A percentile compares a stretch with the other conserved stretches of the same genome.
Evolutionary conservation across 495 filamentous ascomycete species (phyloP).

Genomic region (Annulohypoxylon nitens): DNA sequence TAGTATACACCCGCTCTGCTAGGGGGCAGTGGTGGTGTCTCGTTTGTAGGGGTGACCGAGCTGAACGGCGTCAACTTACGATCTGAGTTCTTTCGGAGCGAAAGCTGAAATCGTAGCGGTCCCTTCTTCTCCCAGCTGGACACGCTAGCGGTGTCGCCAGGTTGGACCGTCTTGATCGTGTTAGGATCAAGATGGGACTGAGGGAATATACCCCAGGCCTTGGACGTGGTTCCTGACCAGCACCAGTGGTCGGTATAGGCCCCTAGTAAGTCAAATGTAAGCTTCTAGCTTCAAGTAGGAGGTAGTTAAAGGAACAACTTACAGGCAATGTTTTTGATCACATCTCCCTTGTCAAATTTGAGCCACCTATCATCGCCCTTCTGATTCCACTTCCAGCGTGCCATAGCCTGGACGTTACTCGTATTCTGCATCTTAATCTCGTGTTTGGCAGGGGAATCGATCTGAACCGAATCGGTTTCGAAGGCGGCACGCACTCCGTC

Average conservation of each 20-base stretch:
- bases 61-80: constrained; percentile 38
- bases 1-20: constrained; percentile 44
- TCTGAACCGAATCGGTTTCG: constrained; percentile 55
- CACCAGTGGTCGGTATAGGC: constrained; percentile 61
- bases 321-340: constrained; percentile 62
- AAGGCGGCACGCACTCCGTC: constrained; percentile 59
- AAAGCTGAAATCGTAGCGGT: constrained; percentile 48
- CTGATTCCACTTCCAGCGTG: constrained; percentile 61
- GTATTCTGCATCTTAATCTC: constrained; percentile 55
- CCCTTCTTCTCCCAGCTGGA: constrained; percentile 52
- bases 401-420: constrained; percentile 54
- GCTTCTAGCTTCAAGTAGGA: background rate
- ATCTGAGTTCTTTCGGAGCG: constrained; percentile 49
- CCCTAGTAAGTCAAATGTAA: constrained; percentile 39
- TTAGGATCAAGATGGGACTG: constrained; percentile 55
- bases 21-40: constrained; percentile 39
- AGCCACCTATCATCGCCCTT: constrained; percentile 61
- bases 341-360: constrained; percentile 62
- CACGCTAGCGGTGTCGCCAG: constrained; percentile 47
- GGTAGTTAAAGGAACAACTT: constrained; percentile 44
- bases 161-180: constrained; percentile 47
- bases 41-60: constrained; percentile 28
- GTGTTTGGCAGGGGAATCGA: constrained; percentile 54
- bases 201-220: constrained; percentile 64
- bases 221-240: constrained; percentile 61